A percentile compares a stretch with the other conserved stretches of the same genome.
phyloP scores from a whole-genome alignment of 495 filamentous ascomycete genomes.

The Cairneyella variabilis region DNA sequence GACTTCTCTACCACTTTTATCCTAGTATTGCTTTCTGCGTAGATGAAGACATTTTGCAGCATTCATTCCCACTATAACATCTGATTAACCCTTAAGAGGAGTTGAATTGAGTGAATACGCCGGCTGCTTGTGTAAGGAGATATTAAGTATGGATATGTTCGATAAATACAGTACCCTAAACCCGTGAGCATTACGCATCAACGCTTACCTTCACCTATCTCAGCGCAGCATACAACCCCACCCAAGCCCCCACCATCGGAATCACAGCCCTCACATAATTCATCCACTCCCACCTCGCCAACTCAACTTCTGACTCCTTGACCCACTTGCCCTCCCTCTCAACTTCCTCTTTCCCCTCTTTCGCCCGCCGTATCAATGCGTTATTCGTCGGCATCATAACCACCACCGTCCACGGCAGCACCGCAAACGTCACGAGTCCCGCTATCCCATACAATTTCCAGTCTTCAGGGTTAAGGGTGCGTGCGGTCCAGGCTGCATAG shows the following conservation, averaged over 20 bases:
- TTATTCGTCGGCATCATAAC: constrained; percentile 1
- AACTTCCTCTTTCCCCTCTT: not conserved
- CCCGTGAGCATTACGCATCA: too few species aligned
- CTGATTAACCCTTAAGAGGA: too few species aligned
- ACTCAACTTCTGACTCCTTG: not conserved
- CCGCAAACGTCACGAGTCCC: not conserved
- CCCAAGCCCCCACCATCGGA: constrained; percentile 2
- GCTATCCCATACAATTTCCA: not conserved
- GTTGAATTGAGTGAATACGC: too few species aligned
- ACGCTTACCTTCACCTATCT: not conserved
- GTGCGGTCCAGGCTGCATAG: not conserved
- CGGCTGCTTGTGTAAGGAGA: too few species aligned
- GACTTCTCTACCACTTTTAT: too few species aligned
- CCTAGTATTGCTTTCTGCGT: too few species aligned
- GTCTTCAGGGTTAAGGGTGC: not conserved
- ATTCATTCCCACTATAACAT: too few species aligned
- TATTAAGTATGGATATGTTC: too few species aligned
- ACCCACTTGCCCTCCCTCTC: too few species aligned
- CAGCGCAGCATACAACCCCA: not conserved
- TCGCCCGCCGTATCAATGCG: too few species aligned
- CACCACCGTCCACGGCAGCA: not conserved
- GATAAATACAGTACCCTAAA: too few species aligned
- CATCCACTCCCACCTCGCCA: not conserved
- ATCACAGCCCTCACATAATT: not conserved
- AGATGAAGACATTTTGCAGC: too few species aligned